These are phyloP conservation scores for Phlebopus sp. DNA, from an alignment of 1,284 basidiomycete genomes.

Conservation along the genomic window DNA sequence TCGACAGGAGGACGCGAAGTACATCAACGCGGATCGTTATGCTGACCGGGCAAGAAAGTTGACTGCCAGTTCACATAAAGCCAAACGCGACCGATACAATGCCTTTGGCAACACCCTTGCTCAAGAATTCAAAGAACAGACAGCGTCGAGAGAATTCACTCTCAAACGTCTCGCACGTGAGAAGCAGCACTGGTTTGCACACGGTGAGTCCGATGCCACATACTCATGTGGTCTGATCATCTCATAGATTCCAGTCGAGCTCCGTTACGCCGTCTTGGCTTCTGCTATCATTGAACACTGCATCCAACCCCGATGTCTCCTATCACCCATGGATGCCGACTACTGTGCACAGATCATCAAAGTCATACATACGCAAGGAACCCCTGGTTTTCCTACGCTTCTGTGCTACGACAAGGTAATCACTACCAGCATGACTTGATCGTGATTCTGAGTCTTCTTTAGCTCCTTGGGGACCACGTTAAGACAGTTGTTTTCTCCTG, in stretches of 20 bases:
- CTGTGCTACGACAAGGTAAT: conserved; percentile 82
- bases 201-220: conserved; percentile 45
- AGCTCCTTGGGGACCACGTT: conserved; percentile 83
- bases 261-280: conserved; percentile 52
- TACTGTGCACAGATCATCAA: conserved; percentile 92
- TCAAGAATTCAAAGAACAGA: conserved; percentile 77
- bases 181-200: conserved; percentile 86
- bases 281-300: conserved; percentile 84
- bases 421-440: neutral
- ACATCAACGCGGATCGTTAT: conserved; percentile 61
- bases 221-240: conserved; percentile 2
- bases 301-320: conserved; percentile 85
- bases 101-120: conserved; percentile 51
- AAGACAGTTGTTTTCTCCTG: conserved; percentile 87
- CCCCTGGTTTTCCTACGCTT: conserved; percentile 84
- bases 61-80: conserved; percentile 54
- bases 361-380: conserved; percentile 81
- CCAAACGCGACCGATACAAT: conserved; percentile 61
- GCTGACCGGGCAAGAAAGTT: conserved; percentile 55
- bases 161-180: conserved; percentile 77
- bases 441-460: conserved; percentile 12
- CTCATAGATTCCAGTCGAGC: conserved; percentile 34
- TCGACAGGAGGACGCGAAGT: conserved; percentile 59
- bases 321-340: conserved; percentile 95
- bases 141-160: conserved; percentile 66